Base-by-base conservation (phyloP, 305 asterid species). In the Fraxinus sp. region DNA sequence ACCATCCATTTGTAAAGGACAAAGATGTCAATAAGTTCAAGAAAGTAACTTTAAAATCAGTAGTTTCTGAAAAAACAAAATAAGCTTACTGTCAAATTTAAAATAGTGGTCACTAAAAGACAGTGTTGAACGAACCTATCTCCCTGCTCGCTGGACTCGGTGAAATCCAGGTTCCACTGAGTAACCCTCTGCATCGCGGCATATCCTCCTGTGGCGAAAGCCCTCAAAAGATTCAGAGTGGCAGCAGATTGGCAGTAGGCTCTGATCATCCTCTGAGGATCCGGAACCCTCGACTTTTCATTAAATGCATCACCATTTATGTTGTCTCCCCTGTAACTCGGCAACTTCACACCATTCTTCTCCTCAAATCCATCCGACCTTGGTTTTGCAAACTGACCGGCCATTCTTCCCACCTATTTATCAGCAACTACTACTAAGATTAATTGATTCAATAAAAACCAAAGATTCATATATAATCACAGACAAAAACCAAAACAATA, bases 311-410 rank as follows among this genome's bases (percentile, higher is more conserved):
- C 98, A 32, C 98, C 97, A n/a, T 94, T 94, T 18, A 94, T 84
- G 79, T 92, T 94, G 86, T 94, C 98, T 28, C 98, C 98, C 81
- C 97, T 90, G 86, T 94, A 94, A 86, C 96, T 92, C 0, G 97
- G 97, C 86, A 92, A 86, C 89, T 94, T 92, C 78, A 92, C 94
- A 39, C 97, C 97, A 77, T 91, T 72, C 87, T 87, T 90, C 83
- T 91, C 98, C 91, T 94, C 98, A 82, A 90, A 90, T 22, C 84
- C 9, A 32, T 89, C 95, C 0, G 98, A 92, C 81, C 98, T 91
- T n/a, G 98, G 98, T 88, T 94, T 94, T 1, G 98, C 98, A 85
- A 94, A 92, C 83, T 94, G 98, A 20, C 98, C 98, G 6, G 98
- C 98, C 98, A 94, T 94, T 84, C 98, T 90, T 82, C 97, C 98